phyloP scores from a whole-genome alignment of 129 eudicot genomes.

The Deinandra increscens region DNA sequence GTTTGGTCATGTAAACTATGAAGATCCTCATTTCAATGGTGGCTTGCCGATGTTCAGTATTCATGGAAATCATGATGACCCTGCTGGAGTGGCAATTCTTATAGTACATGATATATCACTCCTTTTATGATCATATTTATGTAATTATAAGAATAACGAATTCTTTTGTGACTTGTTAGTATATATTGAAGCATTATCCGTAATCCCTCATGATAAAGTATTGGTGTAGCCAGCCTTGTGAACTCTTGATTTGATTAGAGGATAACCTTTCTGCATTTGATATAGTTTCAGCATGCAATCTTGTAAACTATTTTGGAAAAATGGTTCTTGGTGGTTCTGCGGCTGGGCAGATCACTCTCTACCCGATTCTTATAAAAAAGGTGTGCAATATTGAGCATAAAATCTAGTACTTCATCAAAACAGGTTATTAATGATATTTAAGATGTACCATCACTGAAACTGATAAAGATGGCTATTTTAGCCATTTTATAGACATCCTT shows the following conservation, averaged over 20 bases:
- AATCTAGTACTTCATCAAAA: conserved; percentile 42
- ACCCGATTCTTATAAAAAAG: conserved; percentile 91
- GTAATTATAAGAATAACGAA: no score
- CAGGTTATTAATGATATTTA: conserved; percentile 44
- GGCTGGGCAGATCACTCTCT: conserved; percentile 87
- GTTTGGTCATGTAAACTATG: no score
- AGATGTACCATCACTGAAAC: conserved; percentile 5
- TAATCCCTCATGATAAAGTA: no score
- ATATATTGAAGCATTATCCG: neutral
- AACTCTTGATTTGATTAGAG: conserved; percentile 44
- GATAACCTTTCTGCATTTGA: conserved; percentile 98
- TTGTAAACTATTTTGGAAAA: conserved; percentile 95
- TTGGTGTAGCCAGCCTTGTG: conserved; percentile 5
- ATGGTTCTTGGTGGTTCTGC: conserved; percentile 97
- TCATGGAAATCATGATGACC: no score
- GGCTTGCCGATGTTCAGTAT: no score
- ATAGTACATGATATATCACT: conserved; percentile 4
- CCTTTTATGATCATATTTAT: neutral
- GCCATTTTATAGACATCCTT: no score
- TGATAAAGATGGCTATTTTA: neutral
- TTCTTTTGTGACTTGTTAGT: no score
- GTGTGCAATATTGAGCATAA: conserved; percentile 33
- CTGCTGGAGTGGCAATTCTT: conserved; percentile 93
- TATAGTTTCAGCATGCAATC: conserved; percentile 97
- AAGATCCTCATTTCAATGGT: no score